phyloP scores from a whole-genome alignment of 192 early-diverging fungal genomes.

The Linnemannia schmuckeri region DNA sequence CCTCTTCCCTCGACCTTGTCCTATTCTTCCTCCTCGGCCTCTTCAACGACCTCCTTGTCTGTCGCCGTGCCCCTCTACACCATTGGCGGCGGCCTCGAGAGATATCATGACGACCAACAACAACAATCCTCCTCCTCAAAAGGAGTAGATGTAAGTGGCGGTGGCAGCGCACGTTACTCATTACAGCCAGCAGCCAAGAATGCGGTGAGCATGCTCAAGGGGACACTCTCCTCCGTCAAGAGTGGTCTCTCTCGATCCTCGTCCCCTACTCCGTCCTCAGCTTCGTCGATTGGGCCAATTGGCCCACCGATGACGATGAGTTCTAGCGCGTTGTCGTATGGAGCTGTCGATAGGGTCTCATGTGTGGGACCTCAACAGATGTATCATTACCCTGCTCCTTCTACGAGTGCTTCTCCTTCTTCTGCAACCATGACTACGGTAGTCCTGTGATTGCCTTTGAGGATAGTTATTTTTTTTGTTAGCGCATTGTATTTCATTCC shows the following conservation, averaged over 20 bases:
- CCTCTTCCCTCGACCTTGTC: conserved; percentile 15
- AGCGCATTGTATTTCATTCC: too few relatives aligned
- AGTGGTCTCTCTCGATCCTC: conserved; percentile 3
- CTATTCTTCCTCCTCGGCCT: background rate
- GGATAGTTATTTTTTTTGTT: background rate
- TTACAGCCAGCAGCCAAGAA: conserved; percentile 11
- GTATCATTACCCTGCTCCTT: background rate
- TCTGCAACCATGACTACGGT: background rate
- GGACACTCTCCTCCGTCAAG: conserved; percentile 20
- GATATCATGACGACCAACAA: background rate
- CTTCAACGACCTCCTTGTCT: background rate
- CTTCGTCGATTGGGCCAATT: background rate
- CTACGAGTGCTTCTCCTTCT: background rate
- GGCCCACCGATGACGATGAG: background rate
- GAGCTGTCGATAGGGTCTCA: background rate
- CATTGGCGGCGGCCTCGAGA: background rate
- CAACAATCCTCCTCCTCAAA: background rate
- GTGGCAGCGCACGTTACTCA: background rate
- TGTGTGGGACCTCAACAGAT: background rate
- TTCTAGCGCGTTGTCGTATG: background rate
- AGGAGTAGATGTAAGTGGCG: background rate
- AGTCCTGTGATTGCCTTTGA: background rate
- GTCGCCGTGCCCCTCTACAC: background rate
- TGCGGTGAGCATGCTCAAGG: conserved; percentile 5
- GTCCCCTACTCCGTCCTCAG: background rate